phyloP scores from a whole-genome alignment of 768 basidiomycete genomes.

The Lactarius psammicola region DNA sequence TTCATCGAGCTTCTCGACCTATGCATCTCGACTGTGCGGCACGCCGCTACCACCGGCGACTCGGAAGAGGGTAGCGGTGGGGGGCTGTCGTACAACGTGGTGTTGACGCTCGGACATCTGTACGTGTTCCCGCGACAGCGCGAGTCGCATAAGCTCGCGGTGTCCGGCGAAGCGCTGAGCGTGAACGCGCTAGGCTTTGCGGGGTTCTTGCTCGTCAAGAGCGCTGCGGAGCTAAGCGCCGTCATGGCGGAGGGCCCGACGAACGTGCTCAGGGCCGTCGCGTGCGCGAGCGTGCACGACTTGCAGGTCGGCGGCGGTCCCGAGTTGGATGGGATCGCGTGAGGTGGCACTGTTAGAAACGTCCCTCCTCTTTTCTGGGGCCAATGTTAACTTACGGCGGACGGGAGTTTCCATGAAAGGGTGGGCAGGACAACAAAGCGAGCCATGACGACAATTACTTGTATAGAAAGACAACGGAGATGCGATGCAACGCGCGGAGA shows the following conservation, averaged over 20 bases:
- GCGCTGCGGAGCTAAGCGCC: constrained; percentile 67
- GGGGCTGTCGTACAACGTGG: constrained; percentile 76
- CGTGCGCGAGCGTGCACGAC: constrained; percentile 65
- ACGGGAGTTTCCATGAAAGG: too few species aligned
- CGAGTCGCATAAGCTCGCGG: constrained; percentile 55
- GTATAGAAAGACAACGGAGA: not conserved
- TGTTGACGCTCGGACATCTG: constrained; percentile 80
- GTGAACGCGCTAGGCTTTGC: constrained; percentile 90
- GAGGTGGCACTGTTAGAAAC: not conserved
- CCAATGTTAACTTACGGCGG: too few species aligned
- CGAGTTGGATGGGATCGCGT: constrained; percentile 35
- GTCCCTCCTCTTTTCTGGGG: too few species aligned
- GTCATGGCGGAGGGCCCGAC: constrained; percentile 62
- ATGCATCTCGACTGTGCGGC: constrained; percentile 67
- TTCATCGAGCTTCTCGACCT: constrained; percentile 79
- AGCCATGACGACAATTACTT: not conserved
- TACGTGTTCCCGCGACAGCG: constrained; percentile 77
- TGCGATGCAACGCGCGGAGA: not conserved
- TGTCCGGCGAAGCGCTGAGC: constrained; percentile 57
- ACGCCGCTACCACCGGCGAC: constrained; percentile 50
- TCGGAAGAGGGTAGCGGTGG: constrained; percentile 34
- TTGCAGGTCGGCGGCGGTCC: constrained; percentile 54
- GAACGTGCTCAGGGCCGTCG: constrained; percentile 63
- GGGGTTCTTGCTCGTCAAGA: constrained; percentile 86
- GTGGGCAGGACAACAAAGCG: not conserved